phyloP scores from a whole-genome alignment of 768 basidiomycete genomes.

The Amanita pseudoporphyria region DNA sequence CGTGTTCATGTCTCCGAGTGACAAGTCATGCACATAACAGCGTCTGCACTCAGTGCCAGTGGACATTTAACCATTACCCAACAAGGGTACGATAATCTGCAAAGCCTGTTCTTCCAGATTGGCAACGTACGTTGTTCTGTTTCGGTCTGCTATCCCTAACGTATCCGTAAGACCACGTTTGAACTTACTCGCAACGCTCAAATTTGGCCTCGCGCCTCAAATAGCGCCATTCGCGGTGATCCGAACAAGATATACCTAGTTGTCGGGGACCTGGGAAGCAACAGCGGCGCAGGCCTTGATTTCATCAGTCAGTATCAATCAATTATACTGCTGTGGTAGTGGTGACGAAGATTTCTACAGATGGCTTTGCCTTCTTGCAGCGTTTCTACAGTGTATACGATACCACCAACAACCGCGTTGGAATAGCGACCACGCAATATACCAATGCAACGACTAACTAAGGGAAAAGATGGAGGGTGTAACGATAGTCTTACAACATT shows the following conservation, averaged over 20 bases:
- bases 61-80: conserved; percentile 47
- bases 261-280: conserved; percentile 36
- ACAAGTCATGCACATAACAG: neutral
- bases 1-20: conserved; percentile 9
- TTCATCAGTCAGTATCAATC: conserved; percentile 39
- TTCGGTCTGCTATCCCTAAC: neutral
- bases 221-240: conserved; percentile 42
- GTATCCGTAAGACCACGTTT: conserved; percentile 26
- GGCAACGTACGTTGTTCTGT: conserved; percentile 24
- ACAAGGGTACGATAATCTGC: conserved; percentile 34
- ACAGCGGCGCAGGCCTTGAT: conserved; percentile 45
- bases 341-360: conserved; percentile 18
- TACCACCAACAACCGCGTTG: conserved; percentile 28
- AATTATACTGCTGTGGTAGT: neutral
- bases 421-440: conserved; percentile 27
- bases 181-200: conserved; percentile 52
- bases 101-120: conserved; percentile 45
- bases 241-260: conserved; percentile 43
- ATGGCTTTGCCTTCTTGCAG: conserved; percentile 49
- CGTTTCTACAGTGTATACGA: conserved; percentile 52
- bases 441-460: conserved; percentile 28
- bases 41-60: conserved; percentile 28
- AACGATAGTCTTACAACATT: neutral
- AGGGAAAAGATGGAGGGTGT: neutral
- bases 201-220: conserved; percentile 52